Conservation (phyloP, 2,329 filamentous ascomycete species). For the Beauveria medogensis region DNA sequence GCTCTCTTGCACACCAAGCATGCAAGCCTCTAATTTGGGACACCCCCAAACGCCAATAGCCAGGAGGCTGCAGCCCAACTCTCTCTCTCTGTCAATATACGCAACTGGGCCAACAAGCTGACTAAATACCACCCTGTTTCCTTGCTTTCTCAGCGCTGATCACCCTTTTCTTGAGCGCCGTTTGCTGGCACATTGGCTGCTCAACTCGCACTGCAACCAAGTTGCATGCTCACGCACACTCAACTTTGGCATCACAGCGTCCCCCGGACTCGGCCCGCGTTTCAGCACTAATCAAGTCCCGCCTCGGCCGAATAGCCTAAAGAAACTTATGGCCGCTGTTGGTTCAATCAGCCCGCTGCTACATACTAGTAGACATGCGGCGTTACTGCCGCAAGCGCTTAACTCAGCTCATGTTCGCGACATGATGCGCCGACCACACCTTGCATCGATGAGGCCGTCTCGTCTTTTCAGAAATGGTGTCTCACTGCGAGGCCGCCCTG, state of each 20-base stretch:
- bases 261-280: not conserved
- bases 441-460: not conserved
- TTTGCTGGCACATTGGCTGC: not conserved
- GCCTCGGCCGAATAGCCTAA: not conserved
- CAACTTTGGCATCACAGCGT: not conserved
- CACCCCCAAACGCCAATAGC: not conserved
- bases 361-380: not conserved
- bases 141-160: not conserved
- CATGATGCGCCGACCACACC: not conserved
- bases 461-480: constrained; percentile 1
- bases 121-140: not conserved
- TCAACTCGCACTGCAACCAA: not conserved
- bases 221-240: not conserved
- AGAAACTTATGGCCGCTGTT: not conserved
- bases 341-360: not conserved
- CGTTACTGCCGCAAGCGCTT: not conserved
- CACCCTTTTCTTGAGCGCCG: not conserved
- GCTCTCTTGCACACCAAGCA: constrained; percentile 1
- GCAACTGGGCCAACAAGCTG: not conserved
- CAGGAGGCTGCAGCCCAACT: not conserved
- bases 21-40: constrained; percentile 5
- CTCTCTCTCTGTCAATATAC: not conserved
- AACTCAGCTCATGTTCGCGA: not conserved
- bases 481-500: not conserved
- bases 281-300: not conserved